Percentiles rank a stretch among this genome's conserved stretches.
Conservation (phyloP, 192 early-diverging fungal genomes). For the Backusella luteola region DNA sequence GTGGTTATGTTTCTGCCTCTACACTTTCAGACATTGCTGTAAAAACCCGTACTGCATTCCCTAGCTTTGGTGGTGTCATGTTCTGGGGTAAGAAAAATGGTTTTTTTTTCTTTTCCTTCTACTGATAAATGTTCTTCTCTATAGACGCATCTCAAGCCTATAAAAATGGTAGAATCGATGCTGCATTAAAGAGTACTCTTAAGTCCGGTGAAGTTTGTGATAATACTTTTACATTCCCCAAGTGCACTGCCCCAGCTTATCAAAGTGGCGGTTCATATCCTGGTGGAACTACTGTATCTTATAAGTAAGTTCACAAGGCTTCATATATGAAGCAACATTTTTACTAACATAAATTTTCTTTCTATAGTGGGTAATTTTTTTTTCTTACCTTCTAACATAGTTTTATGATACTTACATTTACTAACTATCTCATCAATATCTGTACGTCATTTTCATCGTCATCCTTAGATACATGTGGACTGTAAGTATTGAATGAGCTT, state of each 20-base stretch:
- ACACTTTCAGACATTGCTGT: conserved; percentile 41
- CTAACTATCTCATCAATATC: neutral
- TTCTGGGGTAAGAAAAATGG: conserved; percentile 39
- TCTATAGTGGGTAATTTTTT: conserved; percentile 5
- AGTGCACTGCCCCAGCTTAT: conserved; percentile 41
- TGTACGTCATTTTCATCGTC: neutral
- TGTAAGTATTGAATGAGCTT: neutral
- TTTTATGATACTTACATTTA: neutral
- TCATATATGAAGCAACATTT: neutral
- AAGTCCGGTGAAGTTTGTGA: conserved; percentile 5
- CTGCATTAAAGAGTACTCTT: conserved; percentile 11
- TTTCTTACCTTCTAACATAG: neutral
- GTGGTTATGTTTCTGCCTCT: conserved; percentile 47
- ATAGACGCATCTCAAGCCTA: conserved; percentile 43
- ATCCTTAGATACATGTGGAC: conserved; percentile 39
- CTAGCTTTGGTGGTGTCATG: conserved; percentile 59
- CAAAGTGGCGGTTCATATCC: conserved; percentile 30
- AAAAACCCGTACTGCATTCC: conserved; percentile 39
- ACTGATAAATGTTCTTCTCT: neutral
- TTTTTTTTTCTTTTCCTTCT: neutral
- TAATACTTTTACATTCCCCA: conserved; percentile 17
- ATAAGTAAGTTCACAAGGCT: conserved; percentile 25
- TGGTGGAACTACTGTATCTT: conserved; percentile 39
- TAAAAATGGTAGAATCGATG: conserved; percentile 23
- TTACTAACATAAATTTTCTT: neutral